Conservation (phyloP, 176 grass and related monocot genomes). For the Zoysia japonica region DNA sequence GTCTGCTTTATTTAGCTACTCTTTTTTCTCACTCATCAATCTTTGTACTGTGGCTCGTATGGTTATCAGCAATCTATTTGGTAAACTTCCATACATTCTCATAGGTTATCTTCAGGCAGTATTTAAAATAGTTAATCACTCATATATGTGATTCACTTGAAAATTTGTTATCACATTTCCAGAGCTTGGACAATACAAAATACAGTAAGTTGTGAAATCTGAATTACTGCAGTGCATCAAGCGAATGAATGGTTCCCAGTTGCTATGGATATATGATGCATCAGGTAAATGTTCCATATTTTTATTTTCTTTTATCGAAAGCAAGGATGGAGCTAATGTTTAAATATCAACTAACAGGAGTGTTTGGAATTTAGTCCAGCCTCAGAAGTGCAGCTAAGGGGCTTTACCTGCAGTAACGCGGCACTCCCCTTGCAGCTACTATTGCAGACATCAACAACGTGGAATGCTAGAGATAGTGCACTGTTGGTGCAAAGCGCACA, state of each 20-base stretch:
- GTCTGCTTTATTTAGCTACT: background rate
- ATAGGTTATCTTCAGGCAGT: background rate
- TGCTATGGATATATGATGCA: slow-evolving; percentile 9
- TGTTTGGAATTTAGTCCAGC: slow-evolving; percentile 30
- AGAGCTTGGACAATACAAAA: slow-evolving; percentile 25
- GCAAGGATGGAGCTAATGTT: background rate
- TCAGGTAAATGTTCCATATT: slow-evolving; percentile 26
- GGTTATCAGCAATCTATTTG: background rate
- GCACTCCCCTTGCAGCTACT: slow-evolving; percentile 13
- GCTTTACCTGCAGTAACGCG: background rate
- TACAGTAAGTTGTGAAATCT: slow-evolving; percentile 11
- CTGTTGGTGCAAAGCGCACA: slow-evolving; percentile 1
- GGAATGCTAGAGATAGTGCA: slow-evolving; percentile 20
- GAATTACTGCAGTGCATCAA: background rate
- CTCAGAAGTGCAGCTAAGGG: slow-evolving; percentile 13
- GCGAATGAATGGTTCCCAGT: slow-evolving; percentile 12
- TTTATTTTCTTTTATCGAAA: slow-evolving; percentile 1
- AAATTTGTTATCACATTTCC: slow-evolving; percentile 30
- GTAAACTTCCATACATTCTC: slow-evolving; percentile 20
- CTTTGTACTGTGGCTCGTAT: background rate
- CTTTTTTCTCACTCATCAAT: background rate
- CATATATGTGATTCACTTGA: slow-evolving; percentile 7
- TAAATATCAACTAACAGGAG: slow-evolving; percentile 1
- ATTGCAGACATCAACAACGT: slow-evolving; percentile 20
- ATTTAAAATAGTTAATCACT: slow-evolving; percentile 31